Conservation (phyloP, 371 early-diverging fungal species). For the Aphelidium insulamus region DNA sequence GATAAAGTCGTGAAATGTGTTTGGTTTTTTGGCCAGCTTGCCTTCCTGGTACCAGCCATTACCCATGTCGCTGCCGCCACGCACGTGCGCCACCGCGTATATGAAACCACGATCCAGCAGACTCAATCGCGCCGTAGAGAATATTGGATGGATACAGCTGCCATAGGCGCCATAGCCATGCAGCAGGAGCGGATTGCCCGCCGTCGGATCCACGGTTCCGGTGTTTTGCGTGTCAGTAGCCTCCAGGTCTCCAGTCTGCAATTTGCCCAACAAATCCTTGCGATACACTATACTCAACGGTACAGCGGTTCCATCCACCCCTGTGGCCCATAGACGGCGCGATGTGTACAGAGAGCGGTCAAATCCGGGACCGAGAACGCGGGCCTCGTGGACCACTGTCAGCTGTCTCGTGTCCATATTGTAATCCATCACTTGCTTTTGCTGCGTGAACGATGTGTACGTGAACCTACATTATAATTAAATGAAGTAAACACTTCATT, state of each 20-base stretch:
- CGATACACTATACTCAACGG: constrained; percentile 29
- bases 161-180: constrained; percentile 35
- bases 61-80: constrained; percentile 35
- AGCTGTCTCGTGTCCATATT: constrained; percentile 18
- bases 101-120: constrained; percentile 32
- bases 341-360: constrained; percentile 11
- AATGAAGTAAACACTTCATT: too few relatives aligned
- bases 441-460: constrained; percentile 25
- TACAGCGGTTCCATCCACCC: constrained; percentile 25
- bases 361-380: constrained; percentile 9
- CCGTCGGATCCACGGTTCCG: constrained; percentile 6
- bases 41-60: constrained; percentile 33
- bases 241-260: neutral
- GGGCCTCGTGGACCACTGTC: constrained; percentile 20
- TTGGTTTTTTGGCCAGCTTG: constrained; percentile 26
- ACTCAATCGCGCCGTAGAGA: constrained; percentile 18
- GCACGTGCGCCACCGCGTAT: constrained; percentile 33
- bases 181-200: constrained; percentile 20
- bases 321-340: constrained; percentile 19
- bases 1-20: constrained; percentile 31
- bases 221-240: neutral
- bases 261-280: constrained; percentile 12
- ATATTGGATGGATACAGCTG: constrained; percentile 20
- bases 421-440: constrained; percentile 28
- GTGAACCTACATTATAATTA: constrained; percentile 16